These are phyloP conservation scores for Neurospora sp. DNA, from an alignment of 2,329 filamentous ascomycete species.

Conservation along the genomic window DNA sequence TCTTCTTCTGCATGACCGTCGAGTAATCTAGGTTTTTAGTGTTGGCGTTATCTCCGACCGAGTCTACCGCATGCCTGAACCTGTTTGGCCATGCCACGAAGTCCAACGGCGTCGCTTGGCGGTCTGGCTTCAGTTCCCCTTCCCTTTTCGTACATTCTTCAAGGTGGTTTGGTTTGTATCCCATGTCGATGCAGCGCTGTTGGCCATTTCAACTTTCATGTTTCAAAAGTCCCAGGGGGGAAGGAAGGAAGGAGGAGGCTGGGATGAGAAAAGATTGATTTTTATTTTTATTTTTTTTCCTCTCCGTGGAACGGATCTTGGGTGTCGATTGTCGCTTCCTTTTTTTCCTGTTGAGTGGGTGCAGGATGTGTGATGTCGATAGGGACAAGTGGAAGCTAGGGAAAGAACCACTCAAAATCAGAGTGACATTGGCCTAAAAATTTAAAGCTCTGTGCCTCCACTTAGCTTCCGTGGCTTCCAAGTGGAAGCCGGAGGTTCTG, in stretches of 20 bases:
- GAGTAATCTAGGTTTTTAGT: background rate
- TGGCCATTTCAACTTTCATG: background rate
- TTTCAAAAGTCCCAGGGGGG: background rate
- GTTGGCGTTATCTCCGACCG: background rate
- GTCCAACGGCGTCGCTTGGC: background rate
- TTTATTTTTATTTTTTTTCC: background rate
- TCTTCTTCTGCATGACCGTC: background rate
- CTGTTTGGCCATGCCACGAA: background rate
- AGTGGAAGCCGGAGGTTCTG: background rate
- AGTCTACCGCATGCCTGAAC: background rate
- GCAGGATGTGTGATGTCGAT: background rate
- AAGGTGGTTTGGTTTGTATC: background rate
- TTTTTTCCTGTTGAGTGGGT: background rate
- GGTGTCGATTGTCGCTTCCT: background rate
- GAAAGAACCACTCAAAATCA: background rate
- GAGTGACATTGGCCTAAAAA: background rate
- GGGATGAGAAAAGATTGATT: background rate
- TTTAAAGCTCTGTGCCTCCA: background rate
- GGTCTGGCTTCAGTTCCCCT: background rate
- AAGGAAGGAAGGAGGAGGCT: background rate
- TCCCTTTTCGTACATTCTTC: background rate
- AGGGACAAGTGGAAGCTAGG: background rate
- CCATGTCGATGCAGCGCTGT: background rate
- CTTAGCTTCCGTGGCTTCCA: background rate
- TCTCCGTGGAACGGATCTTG: background rate